A percentile compares a stretch with the other conserved stretches of the same genome.
Conservation (phyloP, 176 grass and related monocot species). For the Bonia amplexicaulis region DNA sequence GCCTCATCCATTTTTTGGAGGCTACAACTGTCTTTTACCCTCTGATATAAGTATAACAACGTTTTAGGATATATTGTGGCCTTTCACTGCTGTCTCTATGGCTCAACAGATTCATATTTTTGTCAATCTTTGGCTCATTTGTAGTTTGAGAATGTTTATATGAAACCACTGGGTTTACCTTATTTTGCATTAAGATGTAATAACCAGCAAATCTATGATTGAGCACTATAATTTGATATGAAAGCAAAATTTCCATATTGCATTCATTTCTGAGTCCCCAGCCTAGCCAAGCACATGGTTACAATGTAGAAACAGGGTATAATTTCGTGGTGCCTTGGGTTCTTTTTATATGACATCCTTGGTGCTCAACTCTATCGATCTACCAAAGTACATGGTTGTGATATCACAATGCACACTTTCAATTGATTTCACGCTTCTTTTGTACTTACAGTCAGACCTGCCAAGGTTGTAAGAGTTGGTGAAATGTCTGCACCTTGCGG, state of each 20-base stretch:
- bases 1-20: not conserved
- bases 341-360: not conserved
- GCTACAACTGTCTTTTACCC: not conserved
- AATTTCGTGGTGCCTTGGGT: not conserved
- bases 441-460: slow-evolving; percentile 34
- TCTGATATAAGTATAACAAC: not conserved
- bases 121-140: not conserved
- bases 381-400: not conserved
- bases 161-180: not conserved
- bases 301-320: not conserved
- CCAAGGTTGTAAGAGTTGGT: slow-evolving; percentile 50
- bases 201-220: not conserved
- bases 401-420: not conserved
- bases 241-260: not conserved
- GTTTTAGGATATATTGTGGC: not conserved
- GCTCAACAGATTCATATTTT: not conserved
- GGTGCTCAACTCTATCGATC: not conserved
- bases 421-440: slow-evolving; percentile 11
- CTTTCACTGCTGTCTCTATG: not conserved
- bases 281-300: not conserved
- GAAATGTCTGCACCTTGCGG: slow-evolving; percentile 46
- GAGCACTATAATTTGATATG: not conserved
- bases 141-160: not conserved
- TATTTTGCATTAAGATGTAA: not conserved
- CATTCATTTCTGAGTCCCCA: not conserved